Percentiles rank a stretch among this genome's conserved stretches.
These are phyloP conservation scores for Candida tunisiensis DNA, from an alignment of 1,139 yeast genomes.

Conservation along the genomic window DNA sequence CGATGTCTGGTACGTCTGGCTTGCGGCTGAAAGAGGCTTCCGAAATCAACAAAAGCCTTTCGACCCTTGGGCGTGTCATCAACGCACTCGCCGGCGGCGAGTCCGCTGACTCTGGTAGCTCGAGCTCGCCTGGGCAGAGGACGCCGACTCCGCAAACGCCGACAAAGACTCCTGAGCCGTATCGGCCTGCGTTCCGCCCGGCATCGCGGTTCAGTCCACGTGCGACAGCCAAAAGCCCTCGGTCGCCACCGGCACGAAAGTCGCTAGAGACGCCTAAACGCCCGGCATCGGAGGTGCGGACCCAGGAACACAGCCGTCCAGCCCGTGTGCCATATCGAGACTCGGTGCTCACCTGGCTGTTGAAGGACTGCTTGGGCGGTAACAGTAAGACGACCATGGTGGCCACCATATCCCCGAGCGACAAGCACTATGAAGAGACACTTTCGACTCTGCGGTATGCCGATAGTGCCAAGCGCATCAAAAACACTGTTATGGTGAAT, in stretches of 20 bases:
- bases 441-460: slow-evolving; percentile 82
- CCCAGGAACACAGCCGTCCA: slow-evolving; percentile 17
- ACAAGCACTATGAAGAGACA: slow-evolving; percentile 53
- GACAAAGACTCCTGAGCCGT: no score
- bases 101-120: no score
- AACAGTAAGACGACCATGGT: slow-evolving; percentile 85
- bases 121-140: no score
- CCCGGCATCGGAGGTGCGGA: slow-evolving; percentile 18
- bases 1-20: slow-evolving; percentile 43
- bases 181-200: no score
- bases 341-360: slow-evolving; percentile 54
- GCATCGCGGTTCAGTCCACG: no score
- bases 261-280: slow-evolving; percentile 39
- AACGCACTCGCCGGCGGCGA: slow-evolving; percentile 56
- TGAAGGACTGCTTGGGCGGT: slow-evolving; percentile 76
- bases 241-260: no score
- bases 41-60: slow-evolving; percentile 74
- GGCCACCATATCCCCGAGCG: slow-evolving; percentile 68
- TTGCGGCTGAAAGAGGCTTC: slow-evolving; percentile 76
- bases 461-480: slow-evolving; percentile 33
- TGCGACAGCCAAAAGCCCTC: no score
- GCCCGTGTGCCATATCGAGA: slow-evolving; percentile 40
- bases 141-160: no score
- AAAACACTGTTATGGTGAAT: slow-evolving; percentile 41
- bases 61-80: slow-evolving; percentile 85